Evolutionary conservation across 371 early-diverging fungal species (phyloP), one percentile per base, ranked within the genome.

Genomic region (Basidiobolus meristosporus): DNA sequence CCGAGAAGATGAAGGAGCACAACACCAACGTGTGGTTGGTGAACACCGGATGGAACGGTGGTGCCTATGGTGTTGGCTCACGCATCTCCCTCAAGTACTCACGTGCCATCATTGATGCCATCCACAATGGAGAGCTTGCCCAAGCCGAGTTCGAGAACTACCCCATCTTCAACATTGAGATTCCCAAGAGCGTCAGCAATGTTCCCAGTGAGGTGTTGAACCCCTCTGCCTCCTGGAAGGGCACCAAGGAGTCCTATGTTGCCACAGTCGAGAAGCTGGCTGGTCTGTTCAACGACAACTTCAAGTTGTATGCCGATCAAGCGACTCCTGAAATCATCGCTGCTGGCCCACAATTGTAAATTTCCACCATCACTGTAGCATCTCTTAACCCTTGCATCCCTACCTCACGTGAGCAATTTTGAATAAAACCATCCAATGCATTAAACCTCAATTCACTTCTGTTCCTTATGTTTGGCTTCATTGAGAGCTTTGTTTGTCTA

Each of bases 41-140:
- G 69, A 96, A 96, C 78, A 96, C 97, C 33, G 97, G 97, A 38
- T 96, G 97, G 95, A 84, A 69, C 56, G 92, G 95, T 54, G 97
- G 95, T 38, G 69, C 74, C 14, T 90, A 86, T 57, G 87, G 86
- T 46, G 59, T 63, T 15, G 90, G 90, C 43, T 76, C 82, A 69
- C 84, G 97, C 36, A 88, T 90, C 51, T 64, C 90, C 31, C 81
- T 96, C 51, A 90, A 87, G 67, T 89, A 91, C 69, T 84, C 92
- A 31, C 86, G 97, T 43, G 91, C 90, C 38, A 91, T 96, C 57
- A 73, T 96, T 49, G 95, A 96, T 52, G 81, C 93, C 34, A 90
- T 96, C 59, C 91, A 92, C 71, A 73, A 60, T 35, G 92, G 92
- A 39, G 85, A 83, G 54, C 68, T 91, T 36, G 71, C 76, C 46